Percentiles rank a stretch among this genome's conserved stretches.
Conservation (phyloP, 2,329 filamentous ascomycete genomes). For the Cercospora canescens region DNA sequence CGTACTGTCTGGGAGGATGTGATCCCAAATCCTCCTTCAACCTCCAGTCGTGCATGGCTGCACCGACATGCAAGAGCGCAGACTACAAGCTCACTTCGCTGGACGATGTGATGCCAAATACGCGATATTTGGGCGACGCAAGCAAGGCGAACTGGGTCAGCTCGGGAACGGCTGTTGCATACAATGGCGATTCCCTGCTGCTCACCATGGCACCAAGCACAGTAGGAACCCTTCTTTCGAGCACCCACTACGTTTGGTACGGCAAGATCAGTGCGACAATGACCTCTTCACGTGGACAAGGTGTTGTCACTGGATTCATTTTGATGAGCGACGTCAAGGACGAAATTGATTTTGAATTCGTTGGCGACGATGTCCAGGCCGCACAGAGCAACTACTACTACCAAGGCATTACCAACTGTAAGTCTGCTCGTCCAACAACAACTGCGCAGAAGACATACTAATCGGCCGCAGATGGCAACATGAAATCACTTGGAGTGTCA, state of each 20-base stretch:
- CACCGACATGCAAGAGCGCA: conserved; percentile 75
- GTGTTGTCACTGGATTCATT: conserved; percentile 98
- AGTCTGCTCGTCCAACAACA: conserved; percentile 41
- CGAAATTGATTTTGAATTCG: conserved; percentile 96
- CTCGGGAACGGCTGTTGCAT: conserved; percentile 70
- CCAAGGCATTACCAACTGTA: conserved; percentile 89
- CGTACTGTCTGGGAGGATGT: conserved; percentile 94
- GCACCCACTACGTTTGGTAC: conserved; percentile 93
- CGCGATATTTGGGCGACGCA: conserved; percentile 83
- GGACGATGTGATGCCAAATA: conserved; percentile 68
- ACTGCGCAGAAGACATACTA: conserved; percentile 18
- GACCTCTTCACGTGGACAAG: conserved; percentile 78
- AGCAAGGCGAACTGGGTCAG: conserved; percentile 82
- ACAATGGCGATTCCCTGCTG: conserved; percentile 66
- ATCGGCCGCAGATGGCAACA: conserved; percentile 65
- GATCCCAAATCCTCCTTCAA: conserved; percentile 82
- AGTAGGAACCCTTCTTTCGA: conserved; percentile 82
- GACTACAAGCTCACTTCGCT: conserved; percentile 73
- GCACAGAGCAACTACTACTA: conserved; percentile 97
- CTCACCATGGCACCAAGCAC: conserved; percentile 87
- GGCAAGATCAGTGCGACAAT: conserved; percentile 84
- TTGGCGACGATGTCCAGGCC: conserved; percentile 73
- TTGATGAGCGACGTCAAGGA: conserved; percentile 94
- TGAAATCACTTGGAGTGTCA: conserved; percentile 65
- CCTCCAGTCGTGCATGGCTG: conserved; percentile 81